phyloP scores from a whole-genome alignment of 768 basidiomycete species.

The Russula emetica region DNA sequence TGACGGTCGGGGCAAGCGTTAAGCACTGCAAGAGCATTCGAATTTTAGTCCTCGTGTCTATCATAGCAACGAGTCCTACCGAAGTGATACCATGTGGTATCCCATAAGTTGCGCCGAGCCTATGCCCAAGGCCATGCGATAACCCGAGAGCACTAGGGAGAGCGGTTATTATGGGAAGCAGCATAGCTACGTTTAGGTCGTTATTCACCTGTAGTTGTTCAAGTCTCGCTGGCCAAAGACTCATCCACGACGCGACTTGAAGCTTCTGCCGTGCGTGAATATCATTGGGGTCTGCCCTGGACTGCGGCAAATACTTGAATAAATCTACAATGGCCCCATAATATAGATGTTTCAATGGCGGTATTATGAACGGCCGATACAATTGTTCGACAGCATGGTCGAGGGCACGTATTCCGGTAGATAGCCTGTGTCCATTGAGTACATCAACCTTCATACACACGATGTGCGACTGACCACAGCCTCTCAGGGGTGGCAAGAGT shows the following conservation, averaged over 20 bases:
- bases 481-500: conserved; percentile 69
- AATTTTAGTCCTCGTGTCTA: not conserved
- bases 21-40: conserved; percentile 48
- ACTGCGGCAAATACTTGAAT: conserved; percentile 66
- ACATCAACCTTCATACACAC: conserved; percentile 7
- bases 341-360: conserved; percentile 59
- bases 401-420: conserved; percentile 72
- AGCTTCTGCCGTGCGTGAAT: conserved; percentile 62
- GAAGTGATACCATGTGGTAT: conserved; percentile 84
- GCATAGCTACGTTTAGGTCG: not conserved
- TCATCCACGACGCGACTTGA: conserved; percentile 78
- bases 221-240: conserved; percentile 60
- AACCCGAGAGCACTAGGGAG: conserved; percentile 56
- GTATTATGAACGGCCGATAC: conserved; percentile 52
- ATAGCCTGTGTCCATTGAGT: conserved; percentile 47
- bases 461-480: conserved; percentile 51
- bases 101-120: conserved; percentile 63
- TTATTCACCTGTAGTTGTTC: conserved; percentile 50
- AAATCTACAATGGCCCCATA: conserved; percentile 66
- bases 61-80: conserved; percentile 38
- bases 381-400: conserved; percentile 75
- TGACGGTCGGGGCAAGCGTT: conserved; percentile 62
- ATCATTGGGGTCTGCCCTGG: conserved; percentile 54
- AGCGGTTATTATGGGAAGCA: not conserved
- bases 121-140: conserved; percentile 72